Percentiles rank a stretch among this genome's conserved stretches.
These are phyloP conservation scores for Didymella glomerata DNA, from an alignment of 2,329 filamentous ascomycete genomes.

Conservation along the genomic window DNA sequence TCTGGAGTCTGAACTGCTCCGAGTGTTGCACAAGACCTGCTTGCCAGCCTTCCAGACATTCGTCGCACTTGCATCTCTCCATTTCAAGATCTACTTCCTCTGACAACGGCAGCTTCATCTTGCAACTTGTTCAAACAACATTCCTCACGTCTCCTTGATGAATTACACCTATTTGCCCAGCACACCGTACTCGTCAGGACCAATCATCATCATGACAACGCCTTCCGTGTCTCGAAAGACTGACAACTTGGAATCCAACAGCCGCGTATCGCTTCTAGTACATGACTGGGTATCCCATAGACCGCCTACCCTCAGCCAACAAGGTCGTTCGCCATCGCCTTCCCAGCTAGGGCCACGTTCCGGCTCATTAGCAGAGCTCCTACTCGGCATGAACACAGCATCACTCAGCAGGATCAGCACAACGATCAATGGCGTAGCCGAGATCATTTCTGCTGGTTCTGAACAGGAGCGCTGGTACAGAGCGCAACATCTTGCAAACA, in stretches of 20 bases:
- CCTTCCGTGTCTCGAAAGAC: slow-evolving; percentile 81
- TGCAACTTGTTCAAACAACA: slow-evolving; percentile 83
- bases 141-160: slow-evolving; percentile 95
- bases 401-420: slow-evolving; percentile 88
- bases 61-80: neutral
- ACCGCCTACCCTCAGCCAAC: slow-evolving; percentile 72
- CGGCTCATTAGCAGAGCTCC: slow-evolving; percentile 80
- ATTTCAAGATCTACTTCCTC: neutral
- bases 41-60: neutral
- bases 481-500: slow-evolving; percentile 86
- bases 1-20: neutral
- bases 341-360: slow-evolving; percentile 59
- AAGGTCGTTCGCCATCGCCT: slow-evolving; percentile 67
- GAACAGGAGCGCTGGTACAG: slow-evolving; percentile 87
- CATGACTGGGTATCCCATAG: slow-evolving; percentile 98
- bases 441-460: slow-evolving; percentile 74
- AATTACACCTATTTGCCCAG: slow-evolving; percentile 96
- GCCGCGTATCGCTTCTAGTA: slow-evolving; percentile 90
- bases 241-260: slow-evolving; percentile 82
- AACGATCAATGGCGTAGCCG: slow-evolving; percentile 89
- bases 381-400: slow-evolving; percentile 90
- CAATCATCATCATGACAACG: slow-evolving; percentile 88
- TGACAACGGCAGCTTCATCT: slow-evolving; percentile 79
- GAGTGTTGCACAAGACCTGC: neutral
- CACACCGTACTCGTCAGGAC: slow-evolving; percentile 68